phyloP scores from a whole-genome alignment of 139 green algal species.

The Micractinium sp. region DNA sequence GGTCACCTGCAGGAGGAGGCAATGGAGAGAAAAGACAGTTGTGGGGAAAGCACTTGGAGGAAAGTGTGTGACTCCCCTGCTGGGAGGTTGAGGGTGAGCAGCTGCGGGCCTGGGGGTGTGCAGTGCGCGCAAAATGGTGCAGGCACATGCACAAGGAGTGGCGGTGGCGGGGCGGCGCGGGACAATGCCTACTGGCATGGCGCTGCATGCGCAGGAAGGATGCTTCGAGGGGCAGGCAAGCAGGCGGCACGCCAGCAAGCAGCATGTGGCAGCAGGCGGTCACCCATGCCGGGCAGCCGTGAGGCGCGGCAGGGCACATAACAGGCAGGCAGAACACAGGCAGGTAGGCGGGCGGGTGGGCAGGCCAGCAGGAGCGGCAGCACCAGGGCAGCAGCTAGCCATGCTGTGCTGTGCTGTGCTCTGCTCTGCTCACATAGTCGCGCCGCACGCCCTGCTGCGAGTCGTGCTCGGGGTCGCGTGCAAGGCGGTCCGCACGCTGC shows the following conservation, averaged over 20 bases:
- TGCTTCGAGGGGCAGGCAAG: too few species aligned
- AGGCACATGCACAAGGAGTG: not conserved
- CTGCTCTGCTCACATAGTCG: slow-evolving; percentile 34
- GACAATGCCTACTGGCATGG: too few species aligned
- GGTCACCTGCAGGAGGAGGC: not conserved
- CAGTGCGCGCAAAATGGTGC: not conserved
- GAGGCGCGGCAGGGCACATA: not conserved
- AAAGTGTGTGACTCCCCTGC: too few species aligned
- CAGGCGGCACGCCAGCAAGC: not conserved
- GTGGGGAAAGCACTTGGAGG: too few species aligned
- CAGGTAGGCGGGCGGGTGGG: not conserved
- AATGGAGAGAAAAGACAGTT: not conserved
- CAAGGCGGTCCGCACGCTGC: slow-evolving; percentile 44
- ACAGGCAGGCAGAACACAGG: too few species aligned
- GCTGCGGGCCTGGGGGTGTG: too few species aligned
- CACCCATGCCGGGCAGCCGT: not conserved
- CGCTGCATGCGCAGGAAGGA: too few species aligned
- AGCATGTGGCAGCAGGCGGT: not conserved
- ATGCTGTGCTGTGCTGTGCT: slow-evolving; percentile 16
- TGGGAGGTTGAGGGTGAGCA: too few species aligned
- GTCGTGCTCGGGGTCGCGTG: slow-evolving; percentile 67
- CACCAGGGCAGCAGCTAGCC: not conserved
- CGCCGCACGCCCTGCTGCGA: slow-evolving; percentile 39
- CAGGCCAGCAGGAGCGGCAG: too few species aligned
- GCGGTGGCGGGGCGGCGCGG: too few species aligned